Evolutionary conservation across 176 grass and related monocot species (phyloP).

Genomic region (Oryza nivara): DNA sequence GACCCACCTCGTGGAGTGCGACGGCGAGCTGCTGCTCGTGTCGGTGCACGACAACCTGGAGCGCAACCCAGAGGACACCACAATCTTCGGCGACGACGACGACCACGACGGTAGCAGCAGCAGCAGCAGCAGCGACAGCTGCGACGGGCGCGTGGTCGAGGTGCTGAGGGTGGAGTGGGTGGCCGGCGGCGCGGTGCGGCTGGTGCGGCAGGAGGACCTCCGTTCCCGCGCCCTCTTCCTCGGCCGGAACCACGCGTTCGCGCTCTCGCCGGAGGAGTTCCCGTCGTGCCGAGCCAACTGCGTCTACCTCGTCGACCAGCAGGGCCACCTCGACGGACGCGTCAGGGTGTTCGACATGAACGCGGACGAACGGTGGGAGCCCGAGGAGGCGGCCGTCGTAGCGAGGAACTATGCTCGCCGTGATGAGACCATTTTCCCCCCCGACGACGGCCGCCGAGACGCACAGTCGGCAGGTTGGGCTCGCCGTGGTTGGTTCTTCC

Average conservation of each 20-base stretch:
- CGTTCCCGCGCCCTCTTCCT: conserved; percentile 38
- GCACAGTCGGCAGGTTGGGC: conserved; percentile 37
- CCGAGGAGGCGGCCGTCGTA: too few relatives aligned
- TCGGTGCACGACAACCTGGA: conserved; percentile 30
- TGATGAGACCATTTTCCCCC: conserved; percentile 36
- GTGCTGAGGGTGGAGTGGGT: conserved; percentile 40
- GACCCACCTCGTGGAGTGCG: conserved; percentile 50
- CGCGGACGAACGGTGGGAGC: too few relatives aligned
- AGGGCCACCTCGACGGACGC: conserved; percentile 49
- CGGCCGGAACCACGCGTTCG: conserved; percentile 51
- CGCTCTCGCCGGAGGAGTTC: conserved; percentile 42
- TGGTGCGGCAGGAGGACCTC: conserved; percentile 5
- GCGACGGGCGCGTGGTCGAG: conserved; percentile 32
- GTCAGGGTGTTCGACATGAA: conserved; percentile 42
- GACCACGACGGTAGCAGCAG: neutral
- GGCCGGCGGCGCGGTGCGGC: neutral
- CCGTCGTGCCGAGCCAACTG: conserved; percentile 46
- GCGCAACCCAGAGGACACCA: conserved; percentile 12
- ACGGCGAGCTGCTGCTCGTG: conserved; percentile 37
- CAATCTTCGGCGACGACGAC: neutral
- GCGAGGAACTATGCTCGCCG: neutral
- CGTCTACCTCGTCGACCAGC: conserved; percentile 53
- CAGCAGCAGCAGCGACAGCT: neutral
- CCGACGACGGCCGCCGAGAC: conserved; percentile 3
- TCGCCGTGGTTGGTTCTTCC: conserved; percentile 54